Conservation (phyloP, 441 rosid genomes). For the Gossypium davidsonii region DNA sequence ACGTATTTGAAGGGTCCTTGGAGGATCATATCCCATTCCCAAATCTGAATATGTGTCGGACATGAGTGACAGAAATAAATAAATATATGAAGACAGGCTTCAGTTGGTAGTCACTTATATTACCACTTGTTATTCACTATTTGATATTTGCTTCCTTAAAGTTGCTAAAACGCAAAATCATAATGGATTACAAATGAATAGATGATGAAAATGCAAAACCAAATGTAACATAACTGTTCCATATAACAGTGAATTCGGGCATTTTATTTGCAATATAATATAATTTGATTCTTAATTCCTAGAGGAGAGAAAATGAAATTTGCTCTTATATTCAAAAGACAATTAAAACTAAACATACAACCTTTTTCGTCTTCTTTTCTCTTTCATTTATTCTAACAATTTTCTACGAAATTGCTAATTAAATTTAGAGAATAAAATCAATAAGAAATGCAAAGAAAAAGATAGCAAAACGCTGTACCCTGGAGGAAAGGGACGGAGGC, state of each 20-base stretch:
- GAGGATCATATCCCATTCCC: too few relatives aligned
- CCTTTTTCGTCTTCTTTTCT: background rate
- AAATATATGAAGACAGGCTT: background rate
- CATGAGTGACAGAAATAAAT: background rate
- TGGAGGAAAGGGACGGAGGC: constrained; percentile 44
- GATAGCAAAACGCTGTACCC: constrained; percentile 33
- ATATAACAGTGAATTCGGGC: background rate
- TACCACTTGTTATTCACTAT: too few relatives aligned
- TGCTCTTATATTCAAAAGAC: background rate
- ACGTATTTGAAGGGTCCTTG: too few relatives aligned
- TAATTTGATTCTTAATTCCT: background rate
- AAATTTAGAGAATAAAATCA: background rate
- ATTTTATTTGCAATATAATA: background rate
- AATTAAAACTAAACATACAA: background rate
- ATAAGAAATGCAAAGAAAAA: background rate
- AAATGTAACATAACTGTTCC: background rate
- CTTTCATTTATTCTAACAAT: background rate
- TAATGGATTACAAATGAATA: background rate
- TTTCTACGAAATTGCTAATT: background rate
- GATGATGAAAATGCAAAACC: background rate
- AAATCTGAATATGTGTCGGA: too few relatives aligned
- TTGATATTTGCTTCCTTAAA: background rate
- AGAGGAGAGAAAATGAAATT: background rate
- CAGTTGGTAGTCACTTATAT: background rate
- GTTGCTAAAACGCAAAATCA: background rate